A percentile compares a stretch with the other conserved stretches of the same genome.
Evolutionary conservation across 78 protist genomes (phyloP).

Genomic region (Dictyostelium intermedium): DNA sequence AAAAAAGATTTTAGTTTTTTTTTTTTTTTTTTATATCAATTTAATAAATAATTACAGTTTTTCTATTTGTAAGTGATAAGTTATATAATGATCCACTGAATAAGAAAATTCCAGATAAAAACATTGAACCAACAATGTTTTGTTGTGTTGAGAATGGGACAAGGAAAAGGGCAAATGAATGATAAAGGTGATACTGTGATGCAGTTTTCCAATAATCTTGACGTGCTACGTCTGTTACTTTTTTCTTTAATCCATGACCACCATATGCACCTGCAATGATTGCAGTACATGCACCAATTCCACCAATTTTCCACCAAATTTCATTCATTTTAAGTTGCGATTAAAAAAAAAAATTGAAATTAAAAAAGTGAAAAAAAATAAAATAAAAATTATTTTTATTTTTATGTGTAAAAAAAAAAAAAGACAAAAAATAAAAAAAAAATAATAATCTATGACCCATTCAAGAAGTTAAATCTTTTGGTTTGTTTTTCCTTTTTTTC

Average conservation of each 20-base stretch:
- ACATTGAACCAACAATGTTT: slow-evolving; percentile 17
- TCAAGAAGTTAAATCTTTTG: not conserved
- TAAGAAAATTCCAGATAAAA: slow-evolving; percentile 42
- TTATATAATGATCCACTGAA: slow-evolving; percentile 77
- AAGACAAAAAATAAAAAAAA: not conserved
- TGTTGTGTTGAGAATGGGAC: slow-evolving; percentile 4
- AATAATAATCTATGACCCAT: no score
- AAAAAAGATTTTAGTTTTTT: not conserved
- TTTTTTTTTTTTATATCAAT: not conserved
- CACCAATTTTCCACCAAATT: slow-evolving; percentile 67
- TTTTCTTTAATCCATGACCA: slow-evolving; percentile 68
- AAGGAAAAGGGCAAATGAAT: slow-evolving; percentile 51
- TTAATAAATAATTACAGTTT: not conserved
- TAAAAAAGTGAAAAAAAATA: no score
- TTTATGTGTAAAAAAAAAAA: no score
- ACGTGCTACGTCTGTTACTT: slow-evolving; percentile 8
- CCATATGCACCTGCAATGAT: slow-evolving; percentile 62
- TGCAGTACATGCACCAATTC: slow-evolving; percentile 2
- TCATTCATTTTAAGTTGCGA: not conserved
- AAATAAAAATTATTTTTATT: no score
- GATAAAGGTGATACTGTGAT: slow-evolving; percentile 63
- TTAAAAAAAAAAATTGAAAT: not conserved
- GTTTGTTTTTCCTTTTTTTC: no score
- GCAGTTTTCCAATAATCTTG: slow-evolving; percentile 61
- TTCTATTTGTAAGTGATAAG: slow-evolving; percentile 34